A percentile compares a stretch with the other conserved stretches of the same genome.
Evolutionary conservation across 306 rosid species (phyloP).

Genomic region (Dalbergia cultrata): DNA sequence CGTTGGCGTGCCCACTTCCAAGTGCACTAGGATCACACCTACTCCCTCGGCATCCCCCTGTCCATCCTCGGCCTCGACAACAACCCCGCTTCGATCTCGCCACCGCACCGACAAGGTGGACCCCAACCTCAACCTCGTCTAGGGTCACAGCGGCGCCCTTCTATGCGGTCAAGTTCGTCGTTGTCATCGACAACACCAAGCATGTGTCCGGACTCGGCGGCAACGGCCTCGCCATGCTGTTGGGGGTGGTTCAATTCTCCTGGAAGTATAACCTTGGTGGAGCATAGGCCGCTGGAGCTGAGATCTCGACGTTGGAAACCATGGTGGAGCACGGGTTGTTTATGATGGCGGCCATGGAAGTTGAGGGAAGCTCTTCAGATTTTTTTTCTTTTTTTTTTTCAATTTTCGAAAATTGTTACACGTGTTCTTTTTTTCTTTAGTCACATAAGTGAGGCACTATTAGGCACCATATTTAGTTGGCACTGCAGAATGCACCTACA

Average conservation of each 20-base stretch:
- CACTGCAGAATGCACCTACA: too few species aligned
- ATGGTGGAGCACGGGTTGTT: slow-evolving; percentile 88
- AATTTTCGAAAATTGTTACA: too few species aligned
- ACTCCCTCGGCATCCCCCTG: slow-evolving; percentile 78
- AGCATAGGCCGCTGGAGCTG: slow-evolving; percentile 70
- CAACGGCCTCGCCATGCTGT: slow-evolving; percentile 84
- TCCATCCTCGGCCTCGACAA: slow-evolving; percentile 67
- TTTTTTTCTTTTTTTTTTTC: too few species aligned
- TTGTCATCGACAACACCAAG: slow-evolving; percentile 77
- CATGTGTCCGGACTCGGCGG: slow-evolving; percentile 77
- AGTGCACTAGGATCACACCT: slow-evolving; percentile 86
- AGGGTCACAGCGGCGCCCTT: slow-evolving; percentile 86
- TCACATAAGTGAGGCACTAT: too few species aligned
- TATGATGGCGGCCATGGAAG: slow-evolving; percentile 67
- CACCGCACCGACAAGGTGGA: slow-evolving; percentile 88
- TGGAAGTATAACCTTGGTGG: slow-evolving; percentile 77
- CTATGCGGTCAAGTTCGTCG: slow-evolving; percentile 72
- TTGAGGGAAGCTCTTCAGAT: too few species aligned
- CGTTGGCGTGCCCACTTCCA: slow-evolving; percentile 79
- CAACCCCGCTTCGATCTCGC: slow-evolving; percentile 75
- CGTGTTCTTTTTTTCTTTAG: too few species aligned
- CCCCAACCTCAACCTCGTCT: slow-evolving; percentile 74
- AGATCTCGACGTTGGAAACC: slow-evolving; percentile 74
- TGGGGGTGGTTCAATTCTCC: slow-evolving; percentile 88
- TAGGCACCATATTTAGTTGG: too few species aligned